Conservation (phyloP, 345 rosid genomes). For the Dimocarpus longan region DNA sequence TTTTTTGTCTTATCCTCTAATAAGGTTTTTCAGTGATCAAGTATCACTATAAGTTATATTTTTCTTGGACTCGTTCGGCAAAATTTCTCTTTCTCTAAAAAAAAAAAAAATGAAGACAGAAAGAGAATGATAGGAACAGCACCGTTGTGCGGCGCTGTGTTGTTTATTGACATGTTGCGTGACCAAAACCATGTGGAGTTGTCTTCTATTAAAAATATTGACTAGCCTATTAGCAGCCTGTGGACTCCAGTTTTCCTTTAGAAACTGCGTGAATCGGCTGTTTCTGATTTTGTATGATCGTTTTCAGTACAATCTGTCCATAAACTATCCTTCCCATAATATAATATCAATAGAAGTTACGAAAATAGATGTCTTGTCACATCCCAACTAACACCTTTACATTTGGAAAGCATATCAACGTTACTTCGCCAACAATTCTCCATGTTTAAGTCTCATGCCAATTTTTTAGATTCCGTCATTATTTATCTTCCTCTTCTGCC, state of each 20-base stretch:
- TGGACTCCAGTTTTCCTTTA: not conserved
- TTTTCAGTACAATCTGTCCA: not conserved
- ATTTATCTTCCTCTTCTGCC: no score
- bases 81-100: no score
- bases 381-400: not conserved
- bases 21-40: no score
- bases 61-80: no score
- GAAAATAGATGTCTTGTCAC: not conserved
- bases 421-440: no score
- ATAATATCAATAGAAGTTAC: not conserved
- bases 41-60: no score
- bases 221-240: no score
- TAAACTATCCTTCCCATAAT: not conserved
- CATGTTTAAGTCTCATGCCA: no score
- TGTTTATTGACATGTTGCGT: not conserved
- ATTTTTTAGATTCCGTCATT: no score
- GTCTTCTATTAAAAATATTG: not conserved
- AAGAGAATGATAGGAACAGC: not conserved
- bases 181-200: conserved; percentile 12
- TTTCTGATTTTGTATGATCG: not conserved
- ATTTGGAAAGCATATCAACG: no score
- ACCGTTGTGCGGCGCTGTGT: no score
- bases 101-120: not conserved
- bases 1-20: no score
- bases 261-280: not conserved